Base-by-base conservation (phyloP, 2,329 filamentous ascomycete species). In the Pseudogymnoascus sp. region DNA sequence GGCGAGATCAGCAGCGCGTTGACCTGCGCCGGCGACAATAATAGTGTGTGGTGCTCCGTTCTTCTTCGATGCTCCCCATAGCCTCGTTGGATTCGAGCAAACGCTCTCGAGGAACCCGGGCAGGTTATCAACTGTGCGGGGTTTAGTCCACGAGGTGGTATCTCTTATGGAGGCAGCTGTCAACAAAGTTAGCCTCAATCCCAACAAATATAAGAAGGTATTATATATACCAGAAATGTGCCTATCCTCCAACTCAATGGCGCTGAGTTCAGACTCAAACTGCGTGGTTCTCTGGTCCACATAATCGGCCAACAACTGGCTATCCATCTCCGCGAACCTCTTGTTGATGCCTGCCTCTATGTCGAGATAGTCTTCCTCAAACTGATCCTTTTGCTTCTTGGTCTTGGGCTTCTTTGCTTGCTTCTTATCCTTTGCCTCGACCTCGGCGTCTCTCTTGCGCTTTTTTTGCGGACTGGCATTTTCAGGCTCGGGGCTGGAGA, bases 1-100 rank as follows among this genome's bases (percentile, higher is more conserved):
- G 28, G 89, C 86, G 54, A 97, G 76, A 70, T 97, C 90, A 14
- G 93, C 91, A 4, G 94, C 91, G 69, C 94, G 81, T 61, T 97
- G 78, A 0, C 91, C 94, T 5, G 92, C 91, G 7, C 85, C 84
- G 11, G 92, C 85, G n/a, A 99, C 82, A 35, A 99, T 84, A 60
- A 99, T 80, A 1, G 93, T 97, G 73, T 97, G 94, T 32, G 89
- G 89, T 1, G 85, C 78, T 5, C 88, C 89, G 39, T 86, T 86
- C 68, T 85, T 79, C 74, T 87, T 82, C 0, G 89, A 82, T 0
- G 89, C 81, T 1, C 80, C 80, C 70, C 70, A 72, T 18, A 96
- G 77, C 61, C 78, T 80, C 61, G 79, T 77, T 0, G 82, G 79
- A 58, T 84, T 81, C 22, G 78, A 78, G 1, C 82, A 75, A 64